Evolutionary conservation across 1,284 basidiomycete genomes (phyloP), one percentile per base, ranked within the genome.

Genomic region (Cutaneotrichosporon cavernicola): DNA sequence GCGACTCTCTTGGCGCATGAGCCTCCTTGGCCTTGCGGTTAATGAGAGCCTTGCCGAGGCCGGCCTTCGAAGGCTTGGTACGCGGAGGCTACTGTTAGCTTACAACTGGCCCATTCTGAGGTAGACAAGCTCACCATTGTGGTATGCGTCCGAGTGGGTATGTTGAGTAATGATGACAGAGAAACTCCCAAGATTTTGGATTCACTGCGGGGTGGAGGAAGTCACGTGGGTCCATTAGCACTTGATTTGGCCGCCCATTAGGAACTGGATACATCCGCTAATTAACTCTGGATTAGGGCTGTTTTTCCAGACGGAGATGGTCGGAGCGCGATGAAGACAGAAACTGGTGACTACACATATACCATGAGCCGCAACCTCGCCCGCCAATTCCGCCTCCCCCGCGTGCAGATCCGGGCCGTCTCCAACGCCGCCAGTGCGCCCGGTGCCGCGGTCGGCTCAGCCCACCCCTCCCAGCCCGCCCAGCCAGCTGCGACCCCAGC

Each of bases 31-130:
- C 85, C 81, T 89, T 88, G 69, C 87, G 86, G 77, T 97, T 96
- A 75, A 95, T 94, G 75, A 97, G 91, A 43, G 93, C 92, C 69
- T 91, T 86, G 52, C 93, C 93, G 26, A 97, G 84, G 31, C 93
- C 93, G 64, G 89, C 76, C 50, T 66, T 61, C 31, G 73, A 68
- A n/a, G 67, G 73, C 72, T 80, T 81, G 21, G 78, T 78, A 53
- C 78, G 63, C 52, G 69, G 69, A 10, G 74, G 68, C 75, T 76
- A 46, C 47, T 47, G 56, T 65, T 7, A 65, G 64, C 55, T 16
- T 1, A 22, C 6, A n/a, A 8, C n/a, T 21, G 18, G 18, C 14
- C 3, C 1, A 14, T 14, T n/a, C 49, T 38, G 32, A 11, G 6
- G 30, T 18, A 13, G 43, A 2, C 18, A 18, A 46, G 18, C 66